Percentiles rank a stretch among this genome's conserved stretches.
Conservation (phyloP, 73 alveolate species). For the Paramecium pentaurelia region DNA sequence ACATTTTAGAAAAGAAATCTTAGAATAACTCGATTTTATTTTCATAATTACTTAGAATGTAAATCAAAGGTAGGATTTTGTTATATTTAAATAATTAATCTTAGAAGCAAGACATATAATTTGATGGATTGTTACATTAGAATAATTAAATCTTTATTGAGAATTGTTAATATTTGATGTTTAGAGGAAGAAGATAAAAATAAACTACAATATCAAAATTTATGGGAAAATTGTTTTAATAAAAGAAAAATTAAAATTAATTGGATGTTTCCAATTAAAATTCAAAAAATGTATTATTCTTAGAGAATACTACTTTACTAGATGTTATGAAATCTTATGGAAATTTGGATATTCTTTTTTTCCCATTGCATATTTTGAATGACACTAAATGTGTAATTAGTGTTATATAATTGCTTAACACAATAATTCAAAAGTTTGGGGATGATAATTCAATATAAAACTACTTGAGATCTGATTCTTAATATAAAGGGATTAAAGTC, state of each 20-base stretch:
- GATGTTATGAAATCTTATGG: slow-evolving; percentile 22
- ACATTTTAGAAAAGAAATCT: background rate
- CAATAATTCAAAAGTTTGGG: background rate
- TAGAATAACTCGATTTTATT: background rate
- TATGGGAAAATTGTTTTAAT: background rate
- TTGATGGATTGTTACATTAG: background rate
- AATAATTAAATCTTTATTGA: background rate
- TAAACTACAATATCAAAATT: background rate
- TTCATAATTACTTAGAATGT: background rate
- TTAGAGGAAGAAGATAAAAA: background rate
- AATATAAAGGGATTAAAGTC: background rate
- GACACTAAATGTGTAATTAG: background rate
- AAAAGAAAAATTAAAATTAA: background rate
- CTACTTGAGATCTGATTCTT: slow-evolving; percentile 25
- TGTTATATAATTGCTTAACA: background rate
- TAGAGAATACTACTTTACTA: background rate
- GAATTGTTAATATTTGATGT: background rate
- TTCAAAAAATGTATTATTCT: background rate
- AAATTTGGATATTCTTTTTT: background rate
- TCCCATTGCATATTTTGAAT: background rate
- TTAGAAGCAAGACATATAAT: background rate
- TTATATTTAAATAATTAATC: background rate
- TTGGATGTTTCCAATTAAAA: background rate
- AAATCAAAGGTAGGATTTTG: background rate
- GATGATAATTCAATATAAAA: slow-evolving; percentile 28